Base-by-base conservation (phyloP, 495 filamentous ascomycete species). In the Hypoxylon cercidicola region DNA sequence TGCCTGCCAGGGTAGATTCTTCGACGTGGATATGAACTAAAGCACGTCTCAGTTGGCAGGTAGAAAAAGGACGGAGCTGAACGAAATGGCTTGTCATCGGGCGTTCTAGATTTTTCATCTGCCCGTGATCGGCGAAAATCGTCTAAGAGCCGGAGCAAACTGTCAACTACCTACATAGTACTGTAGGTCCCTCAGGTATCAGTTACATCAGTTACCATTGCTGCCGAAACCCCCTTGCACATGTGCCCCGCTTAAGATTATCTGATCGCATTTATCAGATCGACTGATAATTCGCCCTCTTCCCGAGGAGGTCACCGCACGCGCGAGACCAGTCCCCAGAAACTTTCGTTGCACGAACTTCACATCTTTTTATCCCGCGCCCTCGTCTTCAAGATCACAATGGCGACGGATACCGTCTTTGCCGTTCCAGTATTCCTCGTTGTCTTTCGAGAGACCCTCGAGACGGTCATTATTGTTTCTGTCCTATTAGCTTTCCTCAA, bases 401-500 rank as follows among this genome's bases (percentile, higher is more conserved):
- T 81, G 75, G 82, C 82, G 68, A 73, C 74, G 49, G 81, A 87
- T 63, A 40, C 32, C 37, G 85, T 89, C 61, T 90, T 89, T 67
- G 78, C 85, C 46, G 82, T 89, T 9, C 87, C 87, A 49, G 84
- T 95, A 46, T 96, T 95, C 77, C 93, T 96, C 77, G 89, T 96
- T 72, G 85, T 87, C 68, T 93, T 95, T 69, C 89, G 92, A 70
- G 92, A 96, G 80, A 88, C 87, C 32, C 77, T 96, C 19, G 92
- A 96, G 74, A 89, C 88, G 0, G 86, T 82, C 58, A 89, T 95
- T 69, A 89, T 96, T 59, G 88, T 95, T 35, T 94, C 92, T 1
- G 87, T 95, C 16, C 80, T 96, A 3, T 80, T 96, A 46, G 86
- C 91, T 21, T 95, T 92, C 69, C 78, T 95, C 44, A 93, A 92